These are phyloP conservation scores for Cyclocybe cylindracea DNA, from an alignment of 768 basidiomycete genomes.

Conservation along the genomic window DNA sequence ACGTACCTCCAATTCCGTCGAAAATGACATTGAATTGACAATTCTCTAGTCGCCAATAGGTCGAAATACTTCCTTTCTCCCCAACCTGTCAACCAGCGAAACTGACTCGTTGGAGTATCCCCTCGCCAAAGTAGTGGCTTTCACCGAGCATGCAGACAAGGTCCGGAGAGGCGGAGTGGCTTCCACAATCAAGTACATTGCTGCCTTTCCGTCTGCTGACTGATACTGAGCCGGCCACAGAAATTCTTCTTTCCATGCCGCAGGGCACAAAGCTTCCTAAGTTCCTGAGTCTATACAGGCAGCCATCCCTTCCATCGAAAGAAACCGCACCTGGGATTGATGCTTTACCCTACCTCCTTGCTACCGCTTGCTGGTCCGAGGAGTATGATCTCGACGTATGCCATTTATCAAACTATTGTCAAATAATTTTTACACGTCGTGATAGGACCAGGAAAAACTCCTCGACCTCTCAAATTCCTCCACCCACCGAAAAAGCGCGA, in stretches of 20 bases:
- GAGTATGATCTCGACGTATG: conserved; percentile 89
- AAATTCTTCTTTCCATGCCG: conserved; percentile 74
- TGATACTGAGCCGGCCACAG: conserved; percentile 37
- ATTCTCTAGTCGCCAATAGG: conserved; percentile 66
- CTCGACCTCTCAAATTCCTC: conserved; percentile 87
- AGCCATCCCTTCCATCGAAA: conserved; percentile 59
- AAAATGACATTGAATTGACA: not conserved
- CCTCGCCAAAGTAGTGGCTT: conserved; percentile 76
- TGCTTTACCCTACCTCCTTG: conserved; percentile 79
- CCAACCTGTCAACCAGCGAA: conserved; percentile 49
- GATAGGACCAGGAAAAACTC: conserved; percentile 85
- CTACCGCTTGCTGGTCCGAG: conserved; percentile 91
- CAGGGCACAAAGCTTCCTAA: conserved; percentile 72
- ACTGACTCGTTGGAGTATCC: conserved; percentile 69
- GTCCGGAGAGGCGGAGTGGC: conserved; percentile 88
- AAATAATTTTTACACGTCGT: not conserved
- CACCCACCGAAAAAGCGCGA: conserved; percentile 85
- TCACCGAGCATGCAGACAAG: conserved; percentile 87
- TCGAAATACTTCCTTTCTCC: conserved; percentile 82
- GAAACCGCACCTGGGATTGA: conserved; percentile 73
- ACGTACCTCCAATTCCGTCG: conserved; percentile 24
- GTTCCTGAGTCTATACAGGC: conserved; percentile 59
- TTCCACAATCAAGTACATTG: conserved; percentile 79
- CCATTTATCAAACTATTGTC: not conserved
- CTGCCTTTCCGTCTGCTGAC: conserved; percentile 1